Evolutionary conservation across 768 basidiomycete genomes (phyloP).

Genomic region (Tulasnella sp.): DNA sequence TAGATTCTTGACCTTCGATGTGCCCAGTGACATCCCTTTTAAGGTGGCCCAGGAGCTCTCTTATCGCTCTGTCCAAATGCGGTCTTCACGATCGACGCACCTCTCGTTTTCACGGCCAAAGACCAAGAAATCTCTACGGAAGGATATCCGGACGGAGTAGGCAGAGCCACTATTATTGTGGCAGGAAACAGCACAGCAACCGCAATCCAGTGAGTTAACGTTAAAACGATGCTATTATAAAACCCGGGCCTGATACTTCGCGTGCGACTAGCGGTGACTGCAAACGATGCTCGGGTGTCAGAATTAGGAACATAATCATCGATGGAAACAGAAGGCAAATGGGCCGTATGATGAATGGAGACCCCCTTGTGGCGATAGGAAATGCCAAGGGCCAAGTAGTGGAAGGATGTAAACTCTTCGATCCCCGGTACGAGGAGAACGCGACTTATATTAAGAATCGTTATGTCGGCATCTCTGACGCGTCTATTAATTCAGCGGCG

Average conservation of each 20-base stretch:
- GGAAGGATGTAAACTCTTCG: neutral
- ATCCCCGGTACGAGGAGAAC: neutral
- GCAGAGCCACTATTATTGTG: neutral
- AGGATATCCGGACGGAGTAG: neutral
- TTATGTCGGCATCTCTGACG: neutral
- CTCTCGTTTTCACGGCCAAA: neutral
- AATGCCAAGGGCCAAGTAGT: neutral
- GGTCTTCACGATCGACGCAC: neutral
- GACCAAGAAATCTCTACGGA: constrained; percentile 1
- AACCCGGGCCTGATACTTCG: too few species aligned
- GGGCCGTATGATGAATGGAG: neutral
- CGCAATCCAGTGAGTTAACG: neutral
- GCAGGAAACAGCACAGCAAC: neutral
- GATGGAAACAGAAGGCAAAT: neutral
- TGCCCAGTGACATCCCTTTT: neutral
- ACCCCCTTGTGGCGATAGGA: neutral
- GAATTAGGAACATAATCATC: neutral
- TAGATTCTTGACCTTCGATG: neutral
- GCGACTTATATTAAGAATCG: too few species aligned
- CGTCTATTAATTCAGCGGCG: too few species aligned
- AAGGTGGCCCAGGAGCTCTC: neutral
- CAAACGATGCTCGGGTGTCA: neutral
- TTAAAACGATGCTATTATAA: too few species aligned
- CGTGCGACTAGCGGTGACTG: neutral
- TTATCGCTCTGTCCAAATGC: neutral